Evolutionary conservation across 2,329 filamentous ascomycete genomes (phyloP), one percentile per base, ranked within the genome.

Genomic region (Aspergillaceae sp.): DNA sequence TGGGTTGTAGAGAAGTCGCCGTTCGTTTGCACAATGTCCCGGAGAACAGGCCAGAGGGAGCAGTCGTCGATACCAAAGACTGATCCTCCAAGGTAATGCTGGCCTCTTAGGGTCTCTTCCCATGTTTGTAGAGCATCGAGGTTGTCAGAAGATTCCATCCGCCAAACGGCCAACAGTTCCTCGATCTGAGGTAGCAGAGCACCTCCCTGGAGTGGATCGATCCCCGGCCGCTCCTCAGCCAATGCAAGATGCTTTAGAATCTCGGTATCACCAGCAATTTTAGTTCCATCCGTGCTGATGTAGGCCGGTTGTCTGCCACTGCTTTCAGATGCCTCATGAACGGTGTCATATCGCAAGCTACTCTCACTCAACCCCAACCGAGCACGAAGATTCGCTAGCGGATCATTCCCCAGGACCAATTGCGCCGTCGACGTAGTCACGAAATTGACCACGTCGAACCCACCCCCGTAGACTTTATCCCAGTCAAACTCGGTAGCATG

Each of bases 361-460:
- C 63, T 67, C 51, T 71, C 69, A 8, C 59, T 57, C 32, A 72
- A 48, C 29, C 53, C 61, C 5, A 71, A 47, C n/a, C 60, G 55
- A 5, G 69, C 65, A 2, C 65, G 62, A 8, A 71, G 53, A 48
- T 71, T 66, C 9, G 62, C 56, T 36, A 68, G 54, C 1, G 53
- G 41, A 44, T 69, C 62, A 6, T 58, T 56, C 40, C 61, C 58
- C 1, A 65, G 55, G 5, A 56, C 42, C n/a, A 71, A 43, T 26
- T 57, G 63, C 1, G 58, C 56, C 6, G 61, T 50, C n/a, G 56
- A 53, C 3, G 60, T 52, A 3, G 68, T 70, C 11, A 69, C 62
- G 56, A 74, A 73, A 48, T 74, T 74, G 43, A 74, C 68, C 7
- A 95, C 87, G 59, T 98, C 86, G 52, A 89, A 95, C 0, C 92